Percentiles rank a stretch among this genome's conserved stretches.
Evolutionary conservation across 495 filamentous ascomycete genomes (phyloP).

Genomic region (Neurospora pannonica): DNA sequence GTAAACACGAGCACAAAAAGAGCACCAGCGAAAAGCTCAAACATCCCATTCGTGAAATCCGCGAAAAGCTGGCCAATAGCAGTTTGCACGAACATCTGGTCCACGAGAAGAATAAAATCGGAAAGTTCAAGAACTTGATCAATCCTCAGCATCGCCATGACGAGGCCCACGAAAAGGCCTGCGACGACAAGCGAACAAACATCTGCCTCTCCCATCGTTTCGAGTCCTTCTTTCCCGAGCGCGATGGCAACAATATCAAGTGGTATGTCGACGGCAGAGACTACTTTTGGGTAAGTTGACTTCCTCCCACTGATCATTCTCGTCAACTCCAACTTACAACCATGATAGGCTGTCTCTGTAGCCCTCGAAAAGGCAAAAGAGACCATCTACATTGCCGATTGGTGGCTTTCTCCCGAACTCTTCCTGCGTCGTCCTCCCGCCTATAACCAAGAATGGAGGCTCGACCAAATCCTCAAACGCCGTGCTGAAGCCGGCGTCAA

Average conservation of each 20-base stretch:
- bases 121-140: constrained; percentile 51
- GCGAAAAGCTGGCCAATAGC: constrained; percentile 37
- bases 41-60: constrained; percentile 31
- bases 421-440: constrained; percentile 81
- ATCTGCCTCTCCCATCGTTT: constrained; percentile 76
- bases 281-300: constrained; percentile 65
- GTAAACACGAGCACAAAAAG: constrained; percentile 5
- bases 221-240: constrained; percentile 74
- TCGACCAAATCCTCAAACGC: constrained; percentile 80
- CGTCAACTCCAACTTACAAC: not conserved
- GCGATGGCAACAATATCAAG: constrained; percentile 78
- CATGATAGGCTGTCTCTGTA: constrained; percentile 57
- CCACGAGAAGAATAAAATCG: constrained; percentile 43
- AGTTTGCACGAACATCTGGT: constrained; percentile 25
- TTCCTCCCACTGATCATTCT: not conserved
- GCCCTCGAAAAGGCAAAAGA: constrained; percentile 83
- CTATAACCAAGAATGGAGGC: constrained; percentile 73
- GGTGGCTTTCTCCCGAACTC: constrained; percentile 93
- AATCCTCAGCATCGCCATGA: constrained; percentile 93
- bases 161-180: constrained; percentile 77
- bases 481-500: constrained; percentile 87
- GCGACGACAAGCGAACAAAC: constrained; percentile 65
- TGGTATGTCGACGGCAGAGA: constrained; percentile 95
- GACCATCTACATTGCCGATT: constrained; percentile 90
- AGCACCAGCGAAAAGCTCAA: constrained; percentile 22